phyloP scores from a whole-genome alignment of 1,139 yeast species.

The Yamadazyma diospyri region DNA sequence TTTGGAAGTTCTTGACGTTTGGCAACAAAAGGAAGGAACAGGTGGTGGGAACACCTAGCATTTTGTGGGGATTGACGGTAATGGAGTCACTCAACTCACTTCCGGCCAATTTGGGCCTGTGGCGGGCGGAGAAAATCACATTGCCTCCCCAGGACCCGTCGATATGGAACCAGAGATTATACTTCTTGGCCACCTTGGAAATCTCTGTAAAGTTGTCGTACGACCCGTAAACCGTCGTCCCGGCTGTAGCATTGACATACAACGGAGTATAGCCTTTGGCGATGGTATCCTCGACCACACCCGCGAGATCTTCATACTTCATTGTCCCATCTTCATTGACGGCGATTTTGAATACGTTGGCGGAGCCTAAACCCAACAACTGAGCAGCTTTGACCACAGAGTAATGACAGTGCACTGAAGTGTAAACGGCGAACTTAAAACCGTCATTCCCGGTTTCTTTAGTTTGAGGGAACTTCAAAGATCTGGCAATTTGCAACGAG shows the following conservation, averaged over 20 bases:
- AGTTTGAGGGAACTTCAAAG: constrained; percentile 65
- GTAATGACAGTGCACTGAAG: constrained; percentile 75
- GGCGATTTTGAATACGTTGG: constrained; percentile 59
- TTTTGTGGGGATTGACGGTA: constrained; percentile 83
- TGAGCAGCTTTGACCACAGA: constrained; percentile 83
- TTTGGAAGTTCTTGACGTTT: constrained; percentile 60
- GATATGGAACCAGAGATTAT: constrained; percentile 71
- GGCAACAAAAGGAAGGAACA: constrained; percentile 79
- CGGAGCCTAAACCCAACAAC: constrained; percentile 67
- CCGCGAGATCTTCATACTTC: constrained; percentile 46
- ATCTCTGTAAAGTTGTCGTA: constrained; percentile 66
- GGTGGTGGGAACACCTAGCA: constrained; percentile 88
- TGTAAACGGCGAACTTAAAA: constrained; percentile 62
- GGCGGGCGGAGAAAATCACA: constrained; percentile 59
- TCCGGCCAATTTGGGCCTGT: constrained; percentile 52
- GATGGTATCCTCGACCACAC: constrained; percentile 41
- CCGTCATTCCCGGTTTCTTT: constrained; percentile 55
- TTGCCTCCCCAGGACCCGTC: constrained; percentile 96
- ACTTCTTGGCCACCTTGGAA: constrained; percentile 48
- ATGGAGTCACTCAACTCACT: constrained; percentile 69
- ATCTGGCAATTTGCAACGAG: constrained; percentile 73
- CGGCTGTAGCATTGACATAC: constrained; percentile 81
- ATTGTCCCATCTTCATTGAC: constrained; percentile 58
- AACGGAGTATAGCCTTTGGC: constrained; percentile 64
- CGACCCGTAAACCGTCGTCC: constrained; percentile 86